phyloP scores from a whole-genome alignment of 768 basidiomycete species.

The Trametes meyenii region DNA sequence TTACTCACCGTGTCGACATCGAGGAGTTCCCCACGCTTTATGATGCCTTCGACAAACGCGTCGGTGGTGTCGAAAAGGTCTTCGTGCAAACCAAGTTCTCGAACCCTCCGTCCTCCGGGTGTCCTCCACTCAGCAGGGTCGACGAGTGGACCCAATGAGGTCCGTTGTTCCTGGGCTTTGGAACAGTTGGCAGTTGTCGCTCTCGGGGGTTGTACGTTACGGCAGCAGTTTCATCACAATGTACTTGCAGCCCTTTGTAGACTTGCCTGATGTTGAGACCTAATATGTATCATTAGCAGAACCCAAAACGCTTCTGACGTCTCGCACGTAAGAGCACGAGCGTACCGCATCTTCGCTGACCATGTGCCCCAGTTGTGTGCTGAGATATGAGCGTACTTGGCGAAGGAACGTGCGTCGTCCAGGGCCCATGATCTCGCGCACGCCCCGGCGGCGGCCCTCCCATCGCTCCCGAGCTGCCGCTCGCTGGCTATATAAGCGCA shows the following conservation, averaged over 20 bases:
- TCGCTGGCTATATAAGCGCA: background rate
- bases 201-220: background rate
- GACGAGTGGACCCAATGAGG: conserved; percentile 44
- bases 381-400: background rate
- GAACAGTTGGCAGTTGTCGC: background rate
- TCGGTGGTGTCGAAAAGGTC: conserved; percentile 65
- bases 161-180: no score
- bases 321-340: background rate
- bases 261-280: background rate
- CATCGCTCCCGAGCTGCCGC: no score
- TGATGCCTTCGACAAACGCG: conserved; percentile 60
- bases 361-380: background rate
- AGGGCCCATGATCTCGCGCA: conserved; percentile 7
- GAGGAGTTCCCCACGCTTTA: conserved; percentile 72
- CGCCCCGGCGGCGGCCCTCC: background rate
- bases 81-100: conserved; percentile 71
- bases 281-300: conserved; percentile 9
- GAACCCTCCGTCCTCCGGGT: conserved; percentile 48
- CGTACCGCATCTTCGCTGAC: background rate
- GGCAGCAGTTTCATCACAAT: conserved; percentile 1
- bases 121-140: conserved; percentile 56
- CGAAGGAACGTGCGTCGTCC: conserved; percentile 18
- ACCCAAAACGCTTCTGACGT: background rate
- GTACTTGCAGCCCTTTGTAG: background rate
- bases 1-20: conserved; percentile 61